These are phyloP conservation scores for Chlorophyllum brunneum DNA, from an alignment of 768 basidiomycete genomes.

Conservation along the genomic window DNA sequence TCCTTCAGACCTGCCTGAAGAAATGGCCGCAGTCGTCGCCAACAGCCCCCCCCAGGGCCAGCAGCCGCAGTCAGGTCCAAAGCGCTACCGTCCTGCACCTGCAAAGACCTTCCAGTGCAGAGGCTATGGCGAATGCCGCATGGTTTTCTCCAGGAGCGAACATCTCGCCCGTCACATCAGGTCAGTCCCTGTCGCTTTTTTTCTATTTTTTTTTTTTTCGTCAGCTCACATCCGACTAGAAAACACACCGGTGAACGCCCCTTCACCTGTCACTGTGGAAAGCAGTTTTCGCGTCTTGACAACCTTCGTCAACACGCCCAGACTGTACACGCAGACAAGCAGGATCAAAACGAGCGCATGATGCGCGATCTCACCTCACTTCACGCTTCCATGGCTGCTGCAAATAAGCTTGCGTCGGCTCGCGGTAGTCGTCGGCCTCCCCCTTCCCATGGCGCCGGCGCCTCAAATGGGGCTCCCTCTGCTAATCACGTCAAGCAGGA, in stretches of 20 bases:
- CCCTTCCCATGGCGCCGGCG: slow-evolving; percentile 17
- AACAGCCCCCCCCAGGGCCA: slow-evolving; percentile 6
- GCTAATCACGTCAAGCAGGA: slow-evolving; percentile 38
- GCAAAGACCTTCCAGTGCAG: slow-evolving; percentile 95
- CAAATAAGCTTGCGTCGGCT: slow-evolving; percentile 34
- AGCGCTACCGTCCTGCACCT: slow-evolving; percentile 77
- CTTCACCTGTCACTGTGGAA: slow-evolving; percentile 93
- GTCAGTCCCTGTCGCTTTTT: slow-evolving; percentile 39
- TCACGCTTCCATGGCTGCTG: slow-evolving; percentile 75
- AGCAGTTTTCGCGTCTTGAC: slow-evolving; percentile 94
- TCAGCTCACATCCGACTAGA: slow-evolving; percentile 35
- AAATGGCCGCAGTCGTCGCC: slow-evolving; percentile 12
- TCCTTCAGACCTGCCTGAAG: slow-evolving; percentile 5
- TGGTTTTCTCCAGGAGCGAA: slow-evolving; percentile 95
- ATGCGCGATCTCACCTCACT: slow-evolving; percentile 85
- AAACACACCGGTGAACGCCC: slow-evolving; percentile 99
- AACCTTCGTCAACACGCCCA: slow-evolving; percentile 96
- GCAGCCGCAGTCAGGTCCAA: slow-evolving; percentile 27
- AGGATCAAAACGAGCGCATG: slow-evolving; percentile 84
- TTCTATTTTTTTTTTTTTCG: slow-evolving; percentile 14
- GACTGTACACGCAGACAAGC: slow-evolving; percentile 95
- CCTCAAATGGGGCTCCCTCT: slow-evolving; percentile 11
- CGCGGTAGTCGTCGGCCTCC: slow-evolving; percentile 18
- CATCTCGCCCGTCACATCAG: slow-evolving; percentile 94
- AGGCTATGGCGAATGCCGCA: slow-evolving; percentile 92